A percentile compares a stretch with the other conserved stretches of the same genome.
phyloP scores from a whole-genome alignment of 352 stramenopile genomes.

The Phytopythium cucurbitacearum region DNA sequence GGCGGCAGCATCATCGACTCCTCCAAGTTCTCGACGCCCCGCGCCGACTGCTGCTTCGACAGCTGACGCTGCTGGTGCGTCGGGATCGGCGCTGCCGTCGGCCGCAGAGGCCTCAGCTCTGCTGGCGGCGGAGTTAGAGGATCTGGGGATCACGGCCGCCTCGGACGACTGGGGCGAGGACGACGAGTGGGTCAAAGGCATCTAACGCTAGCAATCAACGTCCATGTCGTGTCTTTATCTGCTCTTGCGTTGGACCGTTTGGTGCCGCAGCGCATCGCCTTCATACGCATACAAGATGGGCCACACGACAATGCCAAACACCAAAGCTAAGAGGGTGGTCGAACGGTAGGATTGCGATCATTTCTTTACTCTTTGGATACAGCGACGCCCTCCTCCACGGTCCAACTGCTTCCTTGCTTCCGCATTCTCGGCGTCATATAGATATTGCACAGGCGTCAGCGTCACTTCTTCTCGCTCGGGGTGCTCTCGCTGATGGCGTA shows the following conservation, averaged over 20 bases:
- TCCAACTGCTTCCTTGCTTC: too few relatives aligned
- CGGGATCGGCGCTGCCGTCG: constrained; percentile 16
- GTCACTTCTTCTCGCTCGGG: constrained; percentile 10
- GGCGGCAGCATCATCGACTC: constrained; percentile 10
- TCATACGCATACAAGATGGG: too few relatives aligned
- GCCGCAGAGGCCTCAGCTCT: constrained; percentile 39
- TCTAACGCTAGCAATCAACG: constrained; percentile 19
- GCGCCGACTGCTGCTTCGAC: not conserved
- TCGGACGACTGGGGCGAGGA: constrained; percentile 71
- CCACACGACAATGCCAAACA: too few relatives aligned
- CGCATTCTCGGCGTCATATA: too few relatives aligned
- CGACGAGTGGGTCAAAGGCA: constrained; percentile 78
- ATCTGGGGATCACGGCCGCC: constrained; percentile 32
- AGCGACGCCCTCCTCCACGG: too few relatives aligned
- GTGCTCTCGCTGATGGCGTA: constrained; percentile 39
- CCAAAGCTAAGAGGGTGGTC: too few relatives aligned
- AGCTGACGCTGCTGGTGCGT: not conserved
- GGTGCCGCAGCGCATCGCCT: not conserved
- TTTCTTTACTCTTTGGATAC: too few relatives aligned
- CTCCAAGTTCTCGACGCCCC: constrained; percentile 6
- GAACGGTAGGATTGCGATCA: too few relatives aligned
- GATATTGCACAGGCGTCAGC: too few relatives aligned
- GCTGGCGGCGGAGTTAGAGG: constrained; percentile 68
- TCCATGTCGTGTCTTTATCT: too few relatives aligned
- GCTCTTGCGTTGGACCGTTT: not conserved